Percentiles rank a stretch among this genome's conserved stretches.
phyloP scores from a whole-genome alignment of 495 filamentous ascomycete genomes.

The Hypoxylon trugodes region DNA sequence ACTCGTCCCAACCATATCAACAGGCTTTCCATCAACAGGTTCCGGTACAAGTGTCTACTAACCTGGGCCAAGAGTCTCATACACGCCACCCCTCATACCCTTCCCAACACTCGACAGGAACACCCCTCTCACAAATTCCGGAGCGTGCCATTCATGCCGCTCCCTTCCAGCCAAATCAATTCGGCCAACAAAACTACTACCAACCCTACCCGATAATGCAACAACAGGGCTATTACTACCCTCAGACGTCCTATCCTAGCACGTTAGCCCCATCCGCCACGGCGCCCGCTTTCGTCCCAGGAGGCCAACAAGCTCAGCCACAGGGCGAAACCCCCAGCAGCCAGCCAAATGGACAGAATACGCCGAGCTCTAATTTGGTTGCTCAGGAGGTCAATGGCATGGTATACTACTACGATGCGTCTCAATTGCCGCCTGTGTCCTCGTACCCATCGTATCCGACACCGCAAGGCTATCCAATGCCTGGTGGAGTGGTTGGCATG shows the following conservation, averaged over 20 bases:
- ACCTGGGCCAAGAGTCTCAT: slow-evolving; percentile 68
- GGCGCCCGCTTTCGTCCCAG: slow-evolving; percentile 66
- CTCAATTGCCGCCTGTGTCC: slow-evolving; percentile 69
- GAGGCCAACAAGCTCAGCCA: slow-evolving; percentile 60
- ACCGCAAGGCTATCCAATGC: slow-evolving; percentile 58
- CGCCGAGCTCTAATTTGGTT: slow-evolving; percentile 71
- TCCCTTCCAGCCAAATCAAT: slow-evolving; percentile 84
- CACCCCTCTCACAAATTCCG: slow-evolving; percentile 92
- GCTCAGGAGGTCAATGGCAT: slow-evolving; percentile 94
- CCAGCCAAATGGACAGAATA: slow-evolving; percentile 51
- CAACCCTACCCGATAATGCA: slow-evolving; percentile 59
- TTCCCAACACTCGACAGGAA: slow-evolving; percentile 78
- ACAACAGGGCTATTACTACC: slow-evolving; percentile 65
- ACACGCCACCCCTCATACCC: slow-evolving; percentile 76
- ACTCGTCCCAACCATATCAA: slow-evolving; percentile 69
- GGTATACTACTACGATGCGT: slow-evolving; percentile 90
- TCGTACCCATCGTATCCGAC: slow-evolving; percentile 59
- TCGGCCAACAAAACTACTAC: slow-evolving; percentile 72
- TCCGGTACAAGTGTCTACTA: slow-evolving; percentile 70
- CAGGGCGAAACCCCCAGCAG: slow-evolving; percentile 52
- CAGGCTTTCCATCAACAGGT: slow-evolving; percentile 95
- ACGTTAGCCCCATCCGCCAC: slow-evolving; percentile 62
- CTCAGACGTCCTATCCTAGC: slow-evolving; percentile 63
- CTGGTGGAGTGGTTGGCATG: slow-evolving; percentile 72
- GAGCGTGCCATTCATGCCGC: slow-evolving; percentile 93